These are phyloP conservation scores for Chytriomyces sp. DNA, from an alignment of 192 early-diverging fungal genomes.

Conservation along the genomic window DNA sequence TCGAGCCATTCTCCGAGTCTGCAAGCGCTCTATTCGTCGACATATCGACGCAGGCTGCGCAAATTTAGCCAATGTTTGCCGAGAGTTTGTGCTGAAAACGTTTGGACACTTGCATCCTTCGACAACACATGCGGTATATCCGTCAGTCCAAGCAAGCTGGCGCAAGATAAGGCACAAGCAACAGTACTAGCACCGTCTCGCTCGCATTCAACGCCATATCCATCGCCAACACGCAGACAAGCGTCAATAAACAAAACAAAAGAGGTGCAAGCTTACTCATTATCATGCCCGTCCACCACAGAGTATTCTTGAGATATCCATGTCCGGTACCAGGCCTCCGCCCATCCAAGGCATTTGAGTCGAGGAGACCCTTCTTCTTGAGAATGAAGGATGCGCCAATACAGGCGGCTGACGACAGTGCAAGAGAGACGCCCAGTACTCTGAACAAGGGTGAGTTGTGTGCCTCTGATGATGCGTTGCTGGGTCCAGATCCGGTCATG, in stretches of 20 bases:
- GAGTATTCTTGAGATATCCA: constrained; percentile 81
- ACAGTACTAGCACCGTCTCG: too few relatives aligned
- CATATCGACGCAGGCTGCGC: too few relatives aligned
- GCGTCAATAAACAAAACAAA: too few relatives aligned
- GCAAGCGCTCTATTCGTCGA: too few relatives aligned
- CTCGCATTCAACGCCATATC: too few relatives aligned
- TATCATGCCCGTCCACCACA: constrained; percentile 91
- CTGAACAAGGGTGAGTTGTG: constrained; percentile 21
- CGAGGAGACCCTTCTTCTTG: constrained; percentile 90
- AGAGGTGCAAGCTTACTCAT: constrained; percentile 58
- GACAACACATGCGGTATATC: too few relatives aligned
- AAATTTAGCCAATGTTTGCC: too few relatives aligned
- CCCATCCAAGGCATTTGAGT: constrained; percentile 38
- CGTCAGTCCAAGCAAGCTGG: too few relatives aligned
- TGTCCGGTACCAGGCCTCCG: constrained; percentile 49
- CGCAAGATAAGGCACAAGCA: background rate
- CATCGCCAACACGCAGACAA: too few relatives aligned
- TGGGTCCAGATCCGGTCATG: background rate
- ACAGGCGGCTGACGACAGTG: constrained; percentile 80
- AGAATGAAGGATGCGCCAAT: constrained; percentile 90
- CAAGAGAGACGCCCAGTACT: constrained; percentile 80
- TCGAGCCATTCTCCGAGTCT: too few relatives aligned
- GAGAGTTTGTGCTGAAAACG: too few relatives aligned
- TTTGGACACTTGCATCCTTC: too few relatives aligned
- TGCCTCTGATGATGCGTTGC: background rate